A percentile compares a stretch with the other conserved stretches of the same genome.
Conservation (phyloP, 108 stramenopile species). For the Epithemia pelagica region DNA sequence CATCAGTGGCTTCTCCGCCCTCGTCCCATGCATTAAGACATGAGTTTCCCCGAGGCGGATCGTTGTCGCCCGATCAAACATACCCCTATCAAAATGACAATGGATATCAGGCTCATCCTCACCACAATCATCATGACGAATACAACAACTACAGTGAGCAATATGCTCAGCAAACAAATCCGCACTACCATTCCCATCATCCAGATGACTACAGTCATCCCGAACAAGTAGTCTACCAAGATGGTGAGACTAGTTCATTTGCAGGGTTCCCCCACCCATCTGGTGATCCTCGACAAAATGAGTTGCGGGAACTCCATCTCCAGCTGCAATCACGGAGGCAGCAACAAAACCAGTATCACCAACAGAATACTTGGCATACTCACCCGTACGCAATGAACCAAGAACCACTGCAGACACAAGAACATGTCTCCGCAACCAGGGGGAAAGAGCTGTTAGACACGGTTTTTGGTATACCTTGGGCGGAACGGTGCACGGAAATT, state of each 20-base stretch:
- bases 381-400: not conserved
- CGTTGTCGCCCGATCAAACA: not conserved
- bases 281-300: not conserved
- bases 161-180: too few relatives aligned
- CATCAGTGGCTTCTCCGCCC: too few relatives aligned
- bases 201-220: not conserved
- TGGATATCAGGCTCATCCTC: not conserved
- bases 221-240: not conserved
- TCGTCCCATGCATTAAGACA: not conserved
- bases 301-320: not conserved
- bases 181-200: not conserved
- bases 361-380: not conserved
- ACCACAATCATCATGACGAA: not conserved
- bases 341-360: not conserved
- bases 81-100: not conserved
- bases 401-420: too few relatives aligned
- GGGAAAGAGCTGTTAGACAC: slow-evolving; percentile 48
- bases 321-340: not conserved
- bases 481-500: slow-evolving; percentile 57
- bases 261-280: too few relatives aligned
- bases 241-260: not conserved
- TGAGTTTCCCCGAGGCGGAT: not conserved
- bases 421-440: not conserved
- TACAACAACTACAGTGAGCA: too few relatives aligned
- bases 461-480: slow-evolving; percentile 75